Conservation (phyloP, 2,329 filamentous ascomycete species). For the Colletotrichum sp. region DNA sequence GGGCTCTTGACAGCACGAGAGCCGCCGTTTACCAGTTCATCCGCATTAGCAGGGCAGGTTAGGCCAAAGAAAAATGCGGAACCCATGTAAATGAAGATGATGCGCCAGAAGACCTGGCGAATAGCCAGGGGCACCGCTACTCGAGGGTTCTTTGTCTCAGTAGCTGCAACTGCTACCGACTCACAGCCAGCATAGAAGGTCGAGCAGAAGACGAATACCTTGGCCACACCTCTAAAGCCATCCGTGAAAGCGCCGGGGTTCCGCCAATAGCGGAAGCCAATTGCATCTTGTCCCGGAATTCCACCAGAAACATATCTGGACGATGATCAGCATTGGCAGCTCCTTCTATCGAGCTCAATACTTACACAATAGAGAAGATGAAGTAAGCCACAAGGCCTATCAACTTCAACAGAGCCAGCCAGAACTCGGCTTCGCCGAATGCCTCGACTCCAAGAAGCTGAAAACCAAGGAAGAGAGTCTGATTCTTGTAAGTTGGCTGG, state of each 20-base stretch:
- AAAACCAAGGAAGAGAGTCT: conserved; percentile 66
- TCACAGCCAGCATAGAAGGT: conserved; percentile 75
- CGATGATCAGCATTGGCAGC: not conserved
- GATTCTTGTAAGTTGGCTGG: not conserved
- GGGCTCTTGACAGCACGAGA: conserved; percentile 72
- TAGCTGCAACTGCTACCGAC: conserved; percentile 66
- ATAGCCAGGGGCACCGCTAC: conserved; percentile 62
- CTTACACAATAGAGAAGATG: conserved; percentile 70
- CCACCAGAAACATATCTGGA: conserved; percentile 68
- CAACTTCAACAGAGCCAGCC: conserved; percentile 77
- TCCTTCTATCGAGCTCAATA: not conserved
- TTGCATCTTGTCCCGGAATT: conserved; percentile 57
- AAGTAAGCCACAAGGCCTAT: conserved; percentile 74
- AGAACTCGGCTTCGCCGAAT: conserved; percentile 83
- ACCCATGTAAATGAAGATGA: conserved; percentile 70
- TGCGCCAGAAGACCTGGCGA: conserved; percentile 65
- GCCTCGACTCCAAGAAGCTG: conserved; percentile 75
- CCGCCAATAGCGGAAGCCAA: conserved; percentile 76
- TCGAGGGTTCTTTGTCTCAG: conserved; percentile 63
- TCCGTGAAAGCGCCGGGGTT: conserved; percentile 72
- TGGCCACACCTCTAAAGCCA: conserved; percentile 70
- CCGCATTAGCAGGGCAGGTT: conserved; percentile 72
- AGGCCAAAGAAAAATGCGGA: conserved; percentile 77
- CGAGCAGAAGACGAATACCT: conserved; percentile 72
- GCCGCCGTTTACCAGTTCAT: conserved; percentile 63